A percentile compares a stretch with the other conserved stretches of the same genome.
Evolutionary conservation across 2,329 filamentous ascomycete species (phyloP).

Genomic region (Xylaria sp.): DNA sequence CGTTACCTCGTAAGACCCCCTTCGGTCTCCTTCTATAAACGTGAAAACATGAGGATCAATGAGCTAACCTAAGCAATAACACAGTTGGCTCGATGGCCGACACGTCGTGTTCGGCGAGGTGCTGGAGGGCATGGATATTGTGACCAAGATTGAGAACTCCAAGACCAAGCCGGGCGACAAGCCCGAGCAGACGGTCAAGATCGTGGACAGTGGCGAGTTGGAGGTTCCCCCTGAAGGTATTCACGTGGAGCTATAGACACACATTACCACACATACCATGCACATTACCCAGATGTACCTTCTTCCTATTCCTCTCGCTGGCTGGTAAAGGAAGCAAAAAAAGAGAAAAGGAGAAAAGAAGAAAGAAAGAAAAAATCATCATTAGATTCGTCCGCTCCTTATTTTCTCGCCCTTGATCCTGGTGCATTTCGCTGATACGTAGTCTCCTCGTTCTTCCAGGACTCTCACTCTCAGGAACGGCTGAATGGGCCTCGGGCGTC

Average conservation of each 20-base stretch:
- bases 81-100: slow-evolving; percentile 81
- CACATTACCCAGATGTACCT: slow-evolving; percentile 45
- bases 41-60: slow-evolving; percentile 9
- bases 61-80: slow-evolving; percentile 39
- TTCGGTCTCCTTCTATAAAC: slow-evolving; percentile 3
- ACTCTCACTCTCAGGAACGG: slow-evolving; percentile 52
- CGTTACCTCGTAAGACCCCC: slow-evolving; percentile 73
- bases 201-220: slow-evolving; percentile 85
- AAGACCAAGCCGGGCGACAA: slow-evolving; percentile 74
- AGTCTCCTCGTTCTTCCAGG: slow-evolving; percentile 41
- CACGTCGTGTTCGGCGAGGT: slow-evolving; percentile 93
- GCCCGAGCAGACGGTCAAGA: slow-evolving; percentile 76
- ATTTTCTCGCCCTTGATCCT: slow-evolving; percentile 47
- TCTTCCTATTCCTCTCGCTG: slow-evolving; percentile 42
- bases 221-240: slow-evolving; percentile 91
- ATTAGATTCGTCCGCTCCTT: slow-evolving; percentile 47
- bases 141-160: slow-evolving; percentile 81
- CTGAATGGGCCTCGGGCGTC: slow-evolving; percentile 54
- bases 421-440: slow-evolving; percentile 48
- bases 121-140: slow-evolving; percentile 83
- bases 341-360: neutral
- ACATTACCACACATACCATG: slow-evolving; percentile 38
- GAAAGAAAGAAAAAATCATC: slow-evolving; percentile 16
- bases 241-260: slow-evolving; percentile 83
- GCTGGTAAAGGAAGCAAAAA: slow-evolving; percentile 28